Evolutionary conservation across 2,329 filamentous ascomycete genomes (phyloP), one percentile per base, ranked within the genome.

Genomic region (Calycina herbarum): DNA sequence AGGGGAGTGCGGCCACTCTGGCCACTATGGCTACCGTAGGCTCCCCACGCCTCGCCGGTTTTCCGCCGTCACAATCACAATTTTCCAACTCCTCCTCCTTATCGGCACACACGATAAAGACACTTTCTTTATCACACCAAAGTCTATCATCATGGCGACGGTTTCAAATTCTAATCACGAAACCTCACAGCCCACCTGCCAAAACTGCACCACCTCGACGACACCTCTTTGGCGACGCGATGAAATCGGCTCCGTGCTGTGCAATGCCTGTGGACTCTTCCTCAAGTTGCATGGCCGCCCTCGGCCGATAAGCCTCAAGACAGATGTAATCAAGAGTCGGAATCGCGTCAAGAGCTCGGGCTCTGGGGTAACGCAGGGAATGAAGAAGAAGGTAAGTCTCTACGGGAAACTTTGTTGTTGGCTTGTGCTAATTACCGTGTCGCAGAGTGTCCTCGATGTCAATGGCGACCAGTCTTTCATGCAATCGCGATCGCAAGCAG

Each of bases 281-380:
- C 86, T 98, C 75, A 99, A 99, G 85, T 85, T 99, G 72, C 95
- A 99, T 78, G 94, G 94, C 70, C 91, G 94, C 31, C 88, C 95
- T 67, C 89, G 95, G 64, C 95, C 95, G 72, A 97, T 97, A 78
- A 96, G 92, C 73, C 86, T 99, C 74, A 99, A 99, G 85, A 98
- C 95, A 59, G 95, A 99, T 82, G 94, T 98, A 72, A 99, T 99
- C 82, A 99, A 99, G 84, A 97, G 94, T 82, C 93, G 95, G 75
- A 99, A 99, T 80, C 89, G 95, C 70, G 94, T 98, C 73, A 98
- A 98, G 84, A 95, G 93, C 33, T 86, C 87, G 78, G 86, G 86
- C 63, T 87, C 91, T 6, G 61, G 54, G 1, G 54, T 29, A 8
- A 92, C 82, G 2, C 85, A 91, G 69, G 88, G 89, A 58, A 91